phyloP scores from a whole-genome alignment of 257 asterid genomes.

The Catharanthus roseus region DNA sequence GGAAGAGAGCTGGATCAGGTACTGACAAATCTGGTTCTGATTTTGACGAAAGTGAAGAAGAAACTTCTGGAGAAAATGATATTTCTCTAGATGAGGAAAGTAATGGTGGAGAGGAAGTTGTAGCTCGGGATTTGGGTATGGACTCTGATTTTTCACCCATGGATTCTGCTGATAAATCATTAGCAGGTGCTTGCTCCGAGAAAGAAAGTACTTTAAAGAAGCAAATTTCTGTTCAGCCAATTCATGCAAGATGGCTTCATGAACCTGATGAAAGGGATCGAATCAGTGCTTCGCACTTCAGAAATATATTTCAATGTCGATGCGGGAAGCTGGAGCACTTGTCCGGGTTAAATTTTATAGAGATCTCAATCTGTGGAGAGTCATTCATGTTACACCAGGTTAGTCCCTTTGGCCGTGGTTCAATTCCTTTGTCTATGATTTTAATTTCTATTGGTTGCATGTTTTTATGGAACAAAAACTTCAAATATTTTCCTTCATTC shows the following conservation, averaged over 20 bases:
- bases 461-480: not conserved
- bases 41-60: slow-evolving; percentile 47
- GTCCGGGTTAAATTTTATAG: slow-evolving; percentile 54
- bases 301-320: slow-evolving; percentile 66
- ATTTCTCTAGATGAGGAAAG: slow-evolving; percentile 31
- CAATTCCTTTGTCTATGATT: no score
- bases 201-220: slow-evolving; percentile 26
- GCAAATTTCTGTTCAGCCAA: slow-evolving; percentile 25
- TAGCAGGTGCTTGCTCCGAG: slow-evolving; percentile 17
- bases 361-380: slow-evolving; percentile 81
- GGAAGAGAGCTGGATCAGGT: slow-evolving; percentile 25
- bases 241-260: slow-evolving; percentile 75
- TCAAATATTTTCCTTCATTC: not conserved
- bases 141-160: slow-evolving; percentile 8
- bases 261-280: slow-evolving; percentile 82
- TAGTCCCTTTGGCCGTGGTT: slow-evolving; percentile 17
- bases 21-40: slow-evolving; percentile 30
- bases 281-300: slow-evolving; percentile 72
- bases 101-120: slow-evolving; percentile 32
- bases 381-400: slow-evolving; percentile 99
- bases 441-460: not conserved
- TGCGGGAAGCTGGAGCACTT: slow-evolving; percentile 74
- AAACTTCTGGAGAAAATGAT: slow-evolving; percentile 21
- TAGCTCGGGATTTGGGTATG: slow-evolving; percentile 22
- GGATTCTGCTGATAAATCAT: slow-evolving; percentile 15